Conservation (phyloP, 441 rosid species). For the Flueggea neowawraea region DNA sequence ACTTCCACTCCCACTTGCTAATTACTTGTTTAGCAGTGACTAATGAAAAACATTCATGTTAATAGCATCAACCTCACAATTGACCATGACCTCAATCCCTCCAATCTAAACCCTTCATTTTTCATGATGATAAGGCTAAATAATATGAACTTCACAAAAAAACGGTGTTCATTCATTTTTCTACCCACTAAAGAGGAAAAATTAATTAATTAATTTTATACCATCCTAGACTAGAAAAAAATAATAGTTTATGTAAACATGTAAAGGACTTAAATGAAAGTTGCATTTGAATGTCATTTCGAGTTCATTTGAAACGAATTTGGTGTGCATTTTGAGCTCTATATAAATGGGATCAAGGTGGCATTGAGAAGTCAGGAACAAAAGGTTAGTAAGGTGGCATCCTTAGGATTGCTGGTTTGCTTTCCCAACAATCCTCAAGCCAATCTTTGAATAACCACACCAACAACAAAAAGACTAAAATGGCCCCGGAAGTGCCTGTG, state of each 20-base stretch:
- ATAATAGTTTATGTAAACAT: conserved; percentile 1
- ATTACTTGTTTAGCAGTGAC: too few relatives aligned
- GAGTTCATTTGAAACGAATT: conserved; percentile 26
- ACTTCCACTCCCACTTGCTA: too few relatives aligned
- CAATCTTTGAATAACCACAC: too few relatives aligned
- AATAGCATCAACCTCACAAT: neutral
- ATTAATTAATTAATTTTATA: too few relatives aligned
- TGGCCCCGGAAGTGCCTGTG: conserved; percentile 41
- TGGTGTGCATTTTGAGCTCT: conserved; percentile 28
- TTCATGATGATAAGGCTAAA: conserved; percentile 22
- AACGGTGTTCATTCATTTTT: conserved; percentile 18
- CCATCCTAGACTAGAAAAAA: too few relatives aligned
- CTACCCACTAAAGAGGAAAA: too few relatives aligned
- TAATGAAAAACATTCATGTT: too few relatives aligned
- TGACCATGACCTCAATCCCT: conserved; percentile 7
- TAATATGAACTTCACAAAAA: conserved; percentile 2
- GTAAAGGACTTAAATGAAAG: conserved; percentile 11
- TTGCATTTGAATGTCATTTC: conserved; percentile 25
- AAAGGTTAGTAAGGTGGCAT: conserved; percentile 26
- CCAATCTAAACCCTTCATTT: conserved; percentile 14
- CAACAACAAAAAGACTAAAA: neutral
- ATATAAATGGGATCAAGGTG: conserved; percentile 16
- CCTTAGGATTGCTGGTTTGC: conserved; percentile 24
- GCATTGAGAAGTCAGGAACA: conserved; percentile 19
- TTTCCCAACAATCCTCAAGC: conserved; percentile 24